Base-by-base conservation (phyloP, 148 eudicot species). In the Arbutus unedo region DNA sequence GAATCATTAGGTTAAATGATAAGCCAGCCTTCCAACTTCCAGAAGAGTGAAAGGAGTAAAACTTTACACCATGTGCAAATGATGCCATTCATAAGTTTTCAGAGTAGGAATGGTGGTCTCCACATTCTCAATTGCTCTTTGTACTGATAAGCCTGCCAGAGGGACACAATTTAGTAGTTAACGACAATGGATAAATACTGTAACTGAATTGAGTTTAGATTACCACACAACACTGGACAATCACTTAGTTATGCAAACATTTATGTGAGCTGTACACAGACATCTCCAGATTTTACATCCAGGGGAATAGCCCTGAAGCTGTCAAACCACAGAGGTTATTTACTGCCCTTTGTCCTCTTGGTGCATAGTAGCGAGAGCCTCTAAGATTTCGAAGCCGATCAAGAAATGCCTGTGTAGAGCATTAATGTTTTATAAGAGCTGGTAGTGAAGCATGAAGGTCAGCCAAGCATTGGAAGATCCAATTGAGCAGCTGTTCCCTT, bases 391-490 rank as follows among this genome's bases (percentile, higher is more conserved):
- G 8, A 8, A 55, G 51, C 55, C 7, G 18, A 23, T 23, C 18
- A 55, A 81, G 19, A 51, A 81, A 64, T 31, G 50, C n/a, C 72
- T 5, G n/a, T 54, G 66, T 60, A 76, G 19, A 75, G 47, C 43
- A 73, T 88, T 91, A 96, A 85, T 91, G 94, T 85, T 94, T 96
- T 74, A 96, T 89, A 25, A 96, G 91, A 74, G 95, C 86, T 3
- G 98, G 98, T 83, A 96, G 85, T 45, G 93, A 85, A 78, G 98
- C 89, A 85, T 96, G 91, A 74, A 96, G 94, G 86, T 93, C 98
- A 10, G 92, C 91, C 78, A 96, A 81, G 83, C 98, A 96, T 84
- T 89, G 98, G 84, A 96, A 96, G 84, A 94, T 89, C 98, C 98
- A 96, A 73, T 89, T 91, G 57, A 96, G 96, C 71, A 96, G 94